Base-by-base conservation (phyloP, 805 yeast species). In the Wickerhamiella musiphila region DNA sequence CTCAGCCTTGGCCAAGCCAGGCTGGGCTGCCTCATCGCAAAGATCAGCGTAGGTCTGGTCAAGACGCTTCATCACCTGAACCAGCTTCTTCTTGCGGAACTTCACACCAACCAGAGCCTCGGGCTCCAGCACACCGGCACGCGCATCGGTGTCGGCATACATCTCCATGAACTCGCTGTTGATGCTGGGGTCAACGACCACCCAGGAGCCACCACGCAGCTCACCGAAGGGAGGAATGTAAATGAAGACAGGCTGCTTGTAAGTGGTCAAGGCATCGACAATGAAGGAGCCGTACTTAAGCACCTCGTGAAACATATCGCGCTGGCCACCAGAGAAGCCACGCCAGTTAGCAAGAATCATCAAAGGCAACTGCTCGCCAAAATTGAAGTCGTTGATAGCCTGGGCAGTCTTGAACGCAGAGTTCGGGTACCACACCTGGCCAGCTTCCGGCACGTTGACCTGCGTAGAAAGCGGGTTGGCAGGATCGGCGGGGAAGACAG, bases 131-230 rank as follows among this genome's bases (percentile, higher is more conserved):
- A 90, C 94, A 73, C 98, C 96, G 25, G 83, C 98, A 56, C 99
- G 72, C 8, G 96, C 68, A 34, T 90, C 90, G 31, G 70, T 76
- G 57, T 92, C 98, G 15, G 96, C 96, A 49, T 86, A 90, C 95
- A 90, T 86, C 63, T 90, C 99, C 94, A 90, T 92, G 79, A 81
- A 81, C 41, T 84, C 95, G 29, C 78, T 58, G 58, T 92, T 90
- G 62, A 90, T 90, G 31, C 95, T 81, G 42, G 98, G 95, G 59
- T 90, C 99, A 53, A 90, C 94, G 45, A 90, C 99, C 35, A 92
- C 99, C 99, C 99, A 90, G 17, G 98, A 86, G 56, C 99, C 99
- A 65, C 99, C 99, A 70, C 99, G 78, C 46, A 90, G 68, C 60
- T 90, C 99, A 56, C 96, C 98, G 44, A 78, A 72, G 37, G 99